Evolutionary conservation across 2,329 filamentous ascomycete species (phyloP).

Genomic region (Acephala macrosclerotiorum): DNA sequence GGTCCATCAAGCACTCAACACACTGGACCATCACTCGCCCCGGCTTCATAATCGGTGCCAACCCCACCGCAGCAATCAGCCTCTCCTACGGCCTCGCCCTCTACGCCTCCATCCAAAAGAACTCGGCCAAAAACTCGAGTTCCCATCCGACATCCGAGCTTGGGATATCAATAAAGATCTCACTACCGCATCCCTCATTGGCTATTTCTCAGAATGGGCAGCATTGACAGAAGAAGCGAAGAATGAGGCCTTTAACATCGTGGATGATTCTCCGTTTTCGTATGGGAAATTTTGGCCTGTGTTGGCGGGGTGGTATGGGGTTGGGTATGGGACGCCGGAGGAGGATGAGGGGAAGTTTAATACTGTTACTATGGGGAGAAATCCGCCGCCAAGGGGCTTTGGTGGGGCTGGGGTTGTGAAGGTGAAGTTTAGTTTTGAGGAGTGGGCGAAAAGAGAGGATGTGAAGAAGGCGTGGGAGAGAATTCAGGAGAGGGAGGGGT

Average conservation of each 20-base stretch:
- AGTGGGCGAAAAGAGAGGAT: slow-evolving; percentile 18
- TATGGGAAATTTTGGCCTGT: slow-evolving; percentile 52
- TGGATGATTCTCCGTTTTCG: slow-evolving; percentile 48
- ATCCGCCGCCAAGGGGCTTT: slow-evolving; percentile 28
- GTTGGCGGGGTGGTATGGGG: slow-evolving; percentile 44
- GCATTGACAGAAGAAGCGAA: slow-evolving; percentile 28
- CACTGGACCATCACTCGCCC: slow-evolving; percentile 29
- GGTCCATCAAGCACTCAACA: slow-evolving; percentile 12
- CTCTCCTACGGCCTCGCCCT: slow-evolving; percentile 28
- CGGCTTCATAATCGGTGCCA: slow-evolving; percentile 30
- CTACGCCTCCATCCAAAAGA: slow-evolving; percentile 42
- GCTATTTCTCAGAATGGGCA: slow-evolving; percentile 30
- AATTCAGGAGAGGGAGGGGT: slow-evolving; percentile 25
- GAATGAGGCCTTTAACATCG: slow-evolving; percentile 52
- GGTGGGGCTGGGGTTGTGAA: slow-evolving; percentile 19
- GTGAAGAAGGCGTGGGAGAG: slow-evolving; percentile 23
- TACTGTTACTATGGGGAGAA: slow-evolving; percentile 14
- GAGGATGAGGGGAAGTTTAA: slow-evolving; percentile 27
- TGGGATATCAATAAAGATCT: slow-evolving; percentile 29
- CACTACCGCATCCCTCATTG: slow-evolving; percentile 18
- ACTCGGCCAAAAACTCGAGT: slow-evolving; percentile 44
- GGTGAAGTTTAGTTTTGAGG: slow-evolving; percentile 22
- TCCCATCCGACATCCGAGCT: slow-evolving; percentile 41
- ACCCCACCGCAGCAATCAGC: slow-evolving; percentile 38
- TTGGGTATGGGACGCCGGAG: slow-evolving; percentile 22